These are phyloP conservation scores for Heritiera fomes DNA, from an alignment of 345 rosid genomes.

Conservation along the genomic window DNA sequence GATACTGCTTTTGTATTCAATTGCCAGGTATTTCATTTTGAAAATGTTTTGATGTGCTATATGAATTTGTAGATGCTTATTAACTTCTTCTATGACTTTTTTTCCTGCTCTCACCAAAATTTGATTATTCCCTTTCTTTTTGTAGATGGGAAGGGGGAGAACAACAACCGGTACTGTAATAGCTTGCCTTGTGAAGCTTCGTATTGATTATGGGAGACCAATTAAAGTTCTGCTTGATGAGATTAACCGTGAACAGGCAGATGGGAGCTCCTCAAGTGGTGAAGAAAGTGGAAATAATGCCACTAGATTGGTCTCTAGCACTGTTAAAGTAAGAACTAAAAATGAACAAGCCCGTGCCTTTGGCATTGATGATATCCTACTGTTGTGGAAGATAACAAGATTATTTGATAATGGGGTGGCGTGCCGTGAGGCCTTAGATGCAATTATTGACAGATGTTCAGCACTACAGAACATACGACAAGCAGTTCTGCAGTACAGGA, in stretches of 20 bases:
- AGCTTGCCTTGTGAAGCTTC: conserved; percentile 93
- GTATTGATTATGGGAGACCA: conserved; percentile 87
- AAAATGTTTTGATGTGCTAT: conserved; percentile 21
- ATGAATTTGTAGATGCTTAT: conserved; percentile 6
- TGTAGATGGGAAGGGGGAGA: conserved; percentile 98
- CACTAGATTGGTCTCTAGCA: conserved; percentile 36
- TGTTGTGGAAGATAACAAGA: conserved; percentile 91
- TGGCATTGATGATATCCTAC: conserved; percentile 90
- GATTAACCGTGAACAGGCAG: conserved; percentile 59
- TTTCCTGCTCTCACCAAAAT: conserved; percentile 3
- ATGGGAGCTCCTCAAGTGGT: conserved; percentile 83
- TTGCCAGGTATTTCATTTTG: conserved; percentile 69
- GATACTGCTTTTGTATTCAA: conserved; percentile 94
- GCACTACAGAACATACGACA: conserved; percentile 95
- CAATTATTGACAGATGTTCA: conserved; percentile 92
- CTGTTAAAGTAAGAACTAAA: conserved; percentile 38
- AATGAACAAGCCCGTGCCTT: conserved; percentile 60
- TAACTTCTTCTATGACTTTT: not conserved
- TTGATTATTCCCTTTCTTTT: conserved; percentile 22
- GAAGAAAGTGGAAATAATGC: conserved; percentile 71
- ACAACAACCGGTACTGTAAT: conserved; percentile 98
- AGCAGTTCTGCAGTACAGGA: conserved; percentile 89
- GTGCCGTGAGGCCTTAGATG: conserved; percentile 91
- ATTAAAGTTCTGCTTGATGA: conserved; percentile 63
- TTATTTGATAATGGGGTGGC: conserved; percentile 88